Base-by-base conservation (phyloP, 768 basidiomycete species). In the Trametes meyenii region DNA sequence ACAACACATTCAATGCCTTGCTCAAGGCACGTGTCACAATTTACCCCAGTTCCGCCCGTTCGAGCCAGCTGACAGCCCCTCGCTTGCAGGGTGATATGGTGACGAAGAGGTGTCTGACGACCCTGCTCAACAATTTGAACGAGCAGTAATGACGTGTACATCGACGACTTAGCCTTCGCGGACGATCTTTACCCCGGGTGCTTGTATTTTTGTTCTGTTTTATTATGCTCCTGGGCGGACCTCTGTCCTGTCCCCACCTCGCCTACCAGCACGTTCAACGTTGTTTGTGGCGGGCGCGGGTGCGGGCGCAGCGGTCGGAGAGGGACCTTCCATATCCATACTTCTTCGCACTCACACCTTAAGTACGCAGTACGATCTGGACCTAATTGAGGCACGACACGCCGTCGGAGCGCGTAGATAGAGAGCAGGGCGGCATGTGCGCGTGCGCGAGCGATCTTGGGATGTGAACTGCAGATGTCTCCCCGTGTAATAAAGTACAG, bases 81-180 rank as follows among this genome's bases (percentile, higher is more conserved):
- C 8, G 17, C 36, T 19, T 38, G 19, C 66, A 94, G 92, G 95
- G 95, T 50, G 97, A 99, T 70, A 94, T 96, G 88, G 97, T 98
- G 66, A 99, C 97, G 26, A 96, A 96, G 78, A 84, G 94, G 69
- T 96, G 94, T 75, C 81, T 96, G 61, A 91, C 92, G 49, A 95
- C 93, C 35, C 82, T 96, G 35, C 82, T 96, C 61, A 90, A 93
- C 75, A 95, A 96, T 74, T 79, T 96, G 65, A 88, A 87, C 65
- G 90, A 92, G 60, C 62, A 61, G 53, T 66, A 60, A 60, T n/a
- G 40, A 42, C 48, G 58, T 35, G 48, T 54, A 23, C 52, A 58
- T 45, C 33, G 33, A 59, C 38, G 40, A 53, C 39, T 33, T 48
- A 24, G 17, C 16, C 26, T 49, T 45, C 42, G 39, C 36, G 62